phyloP scores from a whole-genome alignment of 148 eudicot species.

The Tetragonia tetragonoides region DNA sequence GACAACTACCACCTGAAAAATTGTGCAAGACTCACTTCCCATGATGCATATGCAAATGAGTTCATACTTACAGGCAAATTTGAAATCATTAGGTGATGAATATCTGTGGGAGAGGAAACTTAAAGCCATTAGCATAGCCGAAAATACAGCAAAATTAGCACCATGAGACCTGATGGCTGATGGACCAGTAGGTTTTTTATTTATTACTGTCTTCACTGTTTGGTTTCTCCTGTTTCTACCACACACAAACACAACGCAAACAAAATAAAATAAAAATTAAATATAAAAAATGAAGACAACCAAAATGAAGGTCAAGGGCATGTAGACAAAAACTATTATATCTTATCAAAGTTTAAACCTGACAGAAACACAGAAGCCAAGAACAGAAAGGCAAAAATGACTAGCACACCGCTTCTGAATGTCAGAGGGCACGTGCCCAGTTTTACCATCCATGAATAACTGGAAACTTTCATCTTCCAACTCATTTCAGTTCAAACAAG shows the following conservation, averaged over 20 bases:
- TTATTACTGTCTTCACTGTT: no score
- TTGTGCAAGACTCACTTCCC: neutral
- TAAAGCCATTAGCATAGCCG: neutral
- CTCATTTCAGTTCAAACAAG: neutral
- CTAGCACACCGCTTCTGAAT: neutral
- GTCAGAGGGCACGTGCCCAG: neutral
- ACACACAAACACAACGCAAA: no score
- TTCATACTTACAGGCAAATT: neutral
- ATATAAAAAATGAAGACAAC: no score
- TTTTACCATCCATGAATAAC: neutral
- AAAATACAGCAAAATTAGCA: neutral
- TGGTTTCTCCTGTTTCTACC: neutral
- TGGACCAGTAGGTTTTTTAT: no score
- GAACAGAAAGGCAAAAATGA: neutral
- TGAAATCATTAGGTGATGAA: neutral
- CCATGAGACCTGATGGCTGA: no score
- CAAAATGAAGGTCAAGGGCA: no score
- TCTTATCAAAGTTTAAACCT: neutral
- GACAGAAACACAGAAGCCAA: neutral
- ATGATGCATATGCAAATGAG: neutral
- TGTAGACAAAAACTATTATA: no score
- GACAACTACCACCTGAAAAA: conserved; percentile 80
- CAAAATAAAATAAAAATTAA: no score
- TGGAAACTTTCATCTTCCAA: neutral
- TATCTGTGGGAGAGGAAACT: neutral